A percentile compares a stretch with the other conserved stretches of the same genome.
These are phyloP conservation scores for Fusarium citri DNA, from an alignment of 2,329 filamentous ascomycete genomes.

Conservation along the genomic window DNA sequence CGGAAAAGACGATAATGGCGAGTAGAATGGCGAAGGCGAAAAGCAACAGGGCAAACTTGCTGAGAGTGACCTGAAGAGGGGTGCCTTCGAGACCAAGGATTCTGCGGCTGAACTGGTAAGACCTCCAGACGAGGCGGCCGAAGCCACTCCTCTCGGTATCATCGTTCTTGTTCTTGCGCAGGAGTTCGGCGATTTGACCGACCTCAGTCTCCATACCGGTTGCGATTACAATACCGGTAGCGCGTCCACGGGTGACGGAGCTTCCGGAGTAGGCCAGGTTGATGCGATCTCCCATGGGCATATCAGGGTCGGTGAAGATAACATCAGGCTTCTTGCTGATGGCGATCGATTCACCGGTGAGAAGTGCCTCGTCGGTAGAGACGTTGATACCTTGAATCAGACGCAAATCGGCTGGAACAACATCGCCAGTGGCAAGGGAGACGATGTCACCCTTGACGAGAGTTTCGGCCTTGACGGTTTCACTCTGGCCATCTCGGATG, in stretches of 20 bases:
- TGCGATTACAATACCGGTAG: slow-evolving; percentile 74
- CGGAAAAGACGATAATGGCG: slow-evolving; percentile 71
- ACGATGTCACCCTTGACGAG: slow-evolving; percentile 76
- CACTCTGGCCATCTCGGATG: slow-evolving; percentile 63
- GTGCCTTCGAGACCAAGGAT: slow-evolving; percentile 79
- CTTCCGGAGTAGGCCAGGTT: slow-evolving; percentile 80
- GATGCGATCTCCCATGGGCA: slow-evolving; percentile 74
- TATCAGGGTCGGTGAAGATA: slow-evolving; percentile 63
- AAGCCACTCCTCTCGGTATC: slow-evolving; percentile 57
- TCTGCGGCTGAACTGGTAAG: slow-evolving; percentile 59
- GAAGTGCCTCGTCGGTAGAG: slow-evolving; percentile 79
- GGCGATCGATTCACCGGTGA: slow-evolving; percentile 79
- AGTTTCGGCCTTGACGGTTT: slow-evolving; percentile 64
- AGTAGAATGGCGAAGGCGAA: slow-evolving; percentile 77
- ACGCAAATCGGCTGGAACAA: slow-evolving; percentile 76
- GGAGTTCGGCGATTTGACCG: slow-evolving; percentile 77
- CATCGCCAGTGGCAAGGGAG: slow-evolving; percentile 71
- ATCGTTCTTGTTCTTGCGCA: slow-evolving; percentile 67
- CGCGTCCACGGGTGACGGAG: slow-evolving; percentile 77
- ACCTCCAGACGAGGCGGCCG: slow-evolving; percentile 56
- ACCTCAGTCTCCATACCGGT: slow-evolving; percentile 82
- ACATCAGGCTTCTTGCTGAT: slow-evolving; percentile 73
- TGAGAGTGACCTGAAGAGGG: slow-evolving; percentile 85
- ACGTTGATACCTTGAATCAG: slow-evolving; percentile 76
- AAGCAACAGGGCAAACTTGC: slow-evolving; percentile 84